phyloP scores from a whole-genome alignment of 73 alveolate species.

The Paramecium biaurelia region DNA sequence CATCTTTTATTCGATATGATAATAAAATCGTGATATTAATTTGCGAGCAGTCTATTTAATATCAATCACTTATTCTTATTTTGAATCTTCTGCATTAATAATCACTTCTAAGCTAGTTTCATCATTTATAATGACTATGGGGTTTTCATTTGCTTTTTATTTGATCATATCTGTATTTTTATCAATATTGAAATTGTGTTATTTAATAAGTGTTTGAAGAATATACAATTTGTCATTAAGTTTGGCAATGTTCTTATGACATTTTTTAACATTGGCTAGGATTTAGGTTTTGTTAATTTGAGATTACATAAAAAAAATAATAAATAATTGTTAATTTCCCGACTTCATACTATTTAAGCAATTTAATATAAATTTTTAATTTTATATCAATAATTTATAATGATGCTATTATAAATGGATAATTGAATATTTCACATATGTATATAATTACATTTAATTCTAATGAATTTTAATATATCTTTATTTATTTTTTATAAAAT shows the following conservation, averaged over 20 bases:
- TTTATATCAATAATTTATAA: too few relatives aligned
- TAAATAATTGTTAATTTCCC: neutral
- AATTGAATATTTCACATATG: too few relatives aligned
- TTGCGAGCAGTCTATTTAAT: neutral
- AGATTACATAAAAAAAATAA: neutral
- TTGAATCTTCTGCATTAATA: neutral
- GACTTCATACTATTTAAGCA: neutral
- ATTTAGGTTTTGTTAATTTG: neutral
- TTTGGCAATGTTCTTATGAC: neutral
- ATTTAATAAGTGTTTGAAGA: neutral
- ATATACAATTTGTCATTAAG: neutral
- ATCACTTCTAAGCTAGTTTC: neutral
- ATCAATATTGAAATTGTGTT: neutral
- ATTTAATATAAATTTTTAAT: neutral
- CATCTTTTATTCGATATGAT: neutral
- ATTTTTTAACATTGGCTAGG: neutral
- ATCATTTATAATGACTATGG: neutral
- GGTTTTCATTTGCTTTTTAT: neutral
- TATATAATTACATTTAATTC: too few relatives aligned
- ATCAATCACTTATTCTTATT: neutral
- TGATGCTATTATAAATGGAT: too few relatives aligned
- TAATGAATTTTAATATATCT: neutral
- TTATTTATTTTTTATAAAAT: neutral
- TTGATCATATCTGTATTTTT: neutral
- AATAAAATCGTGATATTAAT: neutral